These are phyloP conservation scores for Boechera retrofracta DNA, from an alignment of 345 rosid genomes.

Conservation along the genomic window DNA sequence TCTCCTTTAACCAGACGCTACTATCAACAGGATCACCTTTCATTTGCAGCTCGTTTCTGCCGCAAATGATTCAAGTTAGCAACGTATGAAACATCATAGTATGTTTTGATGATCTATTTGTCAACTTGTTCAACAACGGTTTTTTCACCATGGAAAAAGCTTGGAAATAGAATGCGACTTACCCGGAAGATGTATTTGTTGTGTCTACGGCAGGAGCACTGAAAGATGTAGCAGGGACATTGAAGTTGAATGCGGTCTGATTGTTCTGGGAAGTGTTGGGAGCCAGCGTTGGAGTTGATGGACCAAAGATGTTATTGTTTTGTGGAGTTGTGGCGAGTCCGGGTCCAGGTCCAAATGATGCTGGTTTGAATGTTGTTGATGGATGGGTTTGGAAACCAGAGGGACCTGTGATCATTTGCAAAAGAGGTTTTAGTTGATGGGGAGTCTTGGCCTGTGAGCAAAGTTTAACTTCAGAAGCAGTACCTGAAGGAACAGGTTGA, in stretches of 20 bases:
- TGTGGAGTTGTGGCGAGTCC: constrained; percentile 38
- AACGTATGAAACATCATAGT: constrained; percentile 16
- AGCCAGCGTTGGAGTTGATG: constrained; percentile 22
- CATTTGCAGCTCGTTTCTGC: constrained; percentile 53
- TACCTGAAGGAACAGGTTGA: constrained; percentile 45
- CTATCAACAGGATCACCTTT: constrained; percentile 53
- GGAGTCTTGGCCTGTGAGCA: constrained; percentile 12
- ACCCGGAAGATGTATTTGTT: constrained; percentile 41
- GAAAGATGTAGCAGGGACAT: constrained; percentile 32
- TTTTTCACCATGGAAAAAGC: not conserved
- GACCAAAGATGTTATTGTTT: constrained; percentile 38
- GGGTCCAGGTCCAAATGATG: constrained; percentile 45
- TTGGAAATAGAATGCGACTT: constrained; percentile 25
- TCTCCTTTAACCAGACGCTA: constrained; percentile 77
- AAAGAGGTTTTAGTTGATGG: constrained; percentile 17
- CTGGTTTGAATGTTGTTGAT: constrained; percentile 40
- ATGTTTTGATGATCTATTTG: constrained; percentile 13
- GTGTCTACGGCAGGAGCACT: constrained; percentile 25
- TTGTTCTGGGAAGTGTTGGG: constrained; percentile 36
- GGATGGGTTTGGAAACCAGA: constrained; percentile 36
- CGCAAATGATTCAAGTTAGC: constrained; percentile 28
- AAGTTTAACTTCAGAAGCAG: constrained; percentile 4
- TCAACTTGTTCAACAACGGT: not conserved
- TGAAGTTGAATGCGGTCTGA: constrained; percentile 37
- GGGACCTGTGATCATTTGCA: constrained; percentile 40